Percentiles rank a stretch among this genome's conserved stretches.
Evolutionary conservation across 2,329 filamentous ascomycete species (phyloP).

Genomic region (Fonsecaea nubica): DNA sequence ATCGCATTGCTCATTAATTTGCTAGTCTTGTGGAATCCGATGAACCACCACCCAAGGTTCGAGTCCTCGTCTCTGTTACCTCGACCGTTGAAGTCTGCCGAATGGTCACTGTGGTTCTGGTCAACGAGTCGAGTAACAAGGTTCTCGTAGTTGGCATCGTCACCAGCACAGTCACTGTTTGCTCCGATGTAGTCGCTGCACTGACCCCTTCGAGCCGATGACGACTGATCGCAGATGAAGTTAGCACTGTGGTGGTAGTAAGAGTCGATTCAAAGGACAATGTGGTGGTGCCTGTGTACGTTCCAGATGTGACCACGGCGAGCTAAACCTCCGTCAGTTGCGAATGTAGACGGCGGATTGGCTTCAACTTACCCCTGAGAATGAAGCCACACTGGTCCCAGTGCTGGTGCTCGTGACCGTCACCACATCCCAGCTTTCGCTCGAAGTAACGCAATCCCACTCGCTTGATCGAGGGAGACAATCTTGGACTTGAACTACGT

Average conservation of each 20-base stretch:
- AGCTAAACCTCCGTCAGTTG: constrained; percentile 15
- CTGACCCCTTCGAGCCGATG: constrained; percentile 7
- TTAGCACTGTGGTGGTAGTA: constrained; percentile 19
- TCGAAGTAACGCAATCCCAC: constrained; percentile 26
- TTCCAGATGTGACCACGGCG: constrained; percentile 22
- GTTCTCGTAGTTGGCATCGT: constrained; percentile 31
- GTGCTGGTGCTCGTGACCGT: constrained; percentile 16
- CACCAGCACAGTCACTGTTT: constrained; percentile 27
- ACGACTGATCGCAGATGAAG: constrained; percentile 20
- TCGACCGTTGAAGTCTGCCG: constrained; percentile 19
- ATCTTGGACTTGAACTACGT: constrained; percentile 28
- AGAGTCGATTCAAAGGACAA: constrained; percentile 26
- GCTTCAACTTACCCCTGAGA: constrained; percentile 25
- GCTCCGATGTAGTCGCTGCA: constrained; percentile 1
- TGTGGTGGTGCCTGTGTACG: constrained; percentile 23
- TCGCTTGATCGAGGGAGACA: constrained; percentile 23
- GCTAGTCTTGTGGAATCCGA: neutral
- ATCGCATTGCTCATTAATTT: neutral
- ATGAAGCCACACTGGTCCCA: constrained; percentile 25
- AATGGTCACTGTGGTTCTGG: constrained; percentile 14
- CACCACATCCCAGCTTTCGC: constrained; percentile 33
- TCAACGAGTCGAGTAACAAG: constrained; percentile 19
- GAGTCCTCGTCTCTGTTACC: constrained; percentile 25
- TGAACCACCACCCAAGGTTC: neutral
- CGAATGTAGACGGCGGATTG: neutral